Base-by-base conservation (phyloP, 164 flowering plant genomes). In the Litsea cubeba region DNA sequence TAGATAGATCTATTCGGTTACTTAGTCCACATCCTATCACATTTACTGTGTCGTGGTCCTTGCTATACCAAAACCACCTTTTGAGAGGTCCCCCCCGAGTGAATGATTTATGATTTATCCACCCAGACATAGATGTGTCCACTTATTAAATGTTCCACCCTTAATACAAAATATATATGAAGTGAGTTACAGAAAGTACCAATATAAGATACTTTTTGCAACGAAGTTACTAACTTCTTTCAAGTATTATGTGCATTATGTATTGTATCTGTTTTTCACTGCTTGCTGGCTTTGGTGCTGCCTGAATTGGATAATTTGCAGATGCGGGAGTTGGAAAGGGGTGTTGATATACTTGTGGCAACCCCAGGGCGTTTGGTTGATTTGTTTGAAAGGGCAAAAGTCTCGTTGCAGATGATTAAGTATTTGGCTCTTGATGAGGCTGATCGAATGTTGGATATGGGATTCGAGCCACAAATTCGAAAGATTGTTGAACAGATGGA, bases 381-480 rank as follows among this genome's bases (percentile, higher is more conserved):
- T 83, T 78, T 90, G 80, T 81, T 91, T 73, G 96, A 91, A 79
- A 88, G 92, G 75, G 92, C 93, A 63, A 82, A 90, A 77, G 89
- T 90, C 25, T 86, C 91, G 58, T 74, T 90, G 60, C 87, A 86
- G 80, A 86, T 84, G 88, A 85, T 88, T 14, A 82, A 76, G 74
- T 87, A 87, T 77, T 81, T 88, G 77, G 91, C 95, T 76, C 86
- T 90, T 20, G 95, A 89, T 67, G 95, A 90, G 86, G 94, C 94
- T 62, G 91, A 90, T 79, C 81, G 93, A 73, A 91, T 91, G 95
- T 80, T 91, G 72, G 95, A 91, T 79, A 91, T 91, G 95, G 95
- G 95, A 63, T 91, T 89, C 81, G 95, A 89, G 74, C 95, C 91
- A 63, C 95, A 91, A 75, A 91, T 91, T 62, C 81, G 95, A 71